Percentiles rank a stretch among this genome's conserved stretches.
Evolutionary conservation across 345 rosid genomes (phyloP).

Genomic region (Euphorbia peplus): DNA sequence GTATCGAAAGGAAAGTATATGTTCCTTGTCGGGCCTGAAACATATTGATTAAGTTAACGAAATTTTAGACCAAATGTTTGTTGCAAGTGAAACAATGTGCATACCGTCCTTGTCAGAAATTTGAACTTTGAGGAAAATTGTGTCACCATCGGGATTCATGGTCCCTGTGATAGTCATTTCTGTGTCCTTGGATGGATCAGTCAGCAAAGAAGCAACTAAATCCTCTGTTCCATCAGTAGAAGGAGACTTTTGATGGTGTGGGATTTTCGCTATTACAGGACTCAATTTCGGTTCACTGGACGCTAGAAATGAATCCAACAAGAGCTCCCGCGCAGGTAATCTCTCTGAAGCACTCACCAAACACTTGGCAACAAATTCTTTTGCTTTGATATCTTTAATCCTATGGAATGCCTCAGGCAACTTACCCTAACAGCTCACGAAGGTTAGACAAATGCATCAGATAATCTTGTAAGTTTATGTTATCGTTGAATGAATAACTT

Average conservation of each 20-base stretch:
- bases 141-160: constrained; percentile 67
- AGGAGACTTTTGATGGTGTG: constrained; percentile 31
- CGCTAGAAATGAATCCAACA: constrained; percentile 65
- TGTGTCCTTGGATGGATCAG: constrained; percentile 42
- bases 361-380: constrained; percentile 72
- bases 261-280: constrained; percentile 22
- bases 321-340: constrained; percentile 68
- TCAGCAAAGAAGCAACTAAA: constrained; percentile 24
- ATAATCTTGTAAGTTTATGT: neutral
- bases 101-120: constrained; percentile 71
- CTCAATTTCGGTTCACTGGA: constrained; percentile 35
- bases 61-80: neutral
- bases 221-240: constrained; percentile 29
- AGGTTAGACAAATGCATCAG: neutral
- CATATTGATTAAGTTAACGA: neutral
- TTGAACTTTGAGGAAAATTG: constrained; percentile 83
- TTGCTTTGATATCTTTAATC: constrained; percentile 63
- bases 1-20: constrained; percentile 78
- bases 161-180: constrained; percentile 81
- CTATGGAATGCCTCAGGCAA: constrained; percentile 73
- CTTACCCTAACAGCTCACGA: constrained; percentile 55
- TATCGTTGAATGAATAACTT: constrained; percentile 4
- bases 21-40: constrained; percentile 71
- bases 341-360: constrained; percentile 63
- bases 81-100: neutral